Evolutionary conservation across 2,329 filamentous ascomycete species (phyloP).

Genomic region (Tolypocladium cylindrosporum): DNA sequence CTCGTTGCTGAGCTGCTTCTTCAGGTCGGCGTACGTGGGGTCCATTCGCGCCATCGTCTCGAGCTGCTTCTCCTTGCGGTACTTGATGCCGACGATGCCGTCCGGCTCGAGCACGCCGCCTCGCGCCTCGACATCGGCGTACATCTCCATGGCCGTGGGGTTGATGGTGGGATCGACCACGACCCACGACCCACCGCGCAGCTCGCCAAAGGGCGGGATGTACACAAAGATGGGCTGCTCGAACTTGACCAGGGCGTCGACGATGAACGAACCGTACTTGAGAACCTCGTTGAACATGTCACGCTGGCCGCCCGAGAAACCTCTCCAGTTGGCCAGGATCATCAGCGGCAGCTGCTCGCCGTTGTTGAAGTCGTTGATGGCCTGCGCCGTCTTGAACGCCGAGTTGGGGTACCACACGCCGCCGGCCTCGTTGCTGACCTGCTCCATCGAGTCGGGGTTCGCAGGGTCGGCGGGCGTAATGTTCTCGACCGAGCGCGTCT

Average conservation of each 20-base stretch:
- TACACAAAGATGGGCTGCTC: conserved; percentile 99
- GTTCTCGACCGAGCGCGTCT: conserved; percentile 94
- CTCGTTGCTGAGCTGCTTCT: conserved; percentile 58
- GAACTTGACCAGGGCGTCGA: conserved; percentile 95
- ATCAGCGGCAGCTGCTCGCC: conserved; percentile 96
- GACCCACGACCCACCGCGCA: conserved; percentile 98
- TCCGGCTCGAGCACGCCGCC: conserved; percentile 97
- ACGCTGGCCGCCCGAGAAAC: conserved; percentile 98
- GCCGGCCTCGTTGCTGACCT: conserved; percentile 88
- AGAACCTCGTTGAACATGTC: conserved; percentile 99
- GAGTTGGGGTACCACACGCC: conserved; percentile 99
- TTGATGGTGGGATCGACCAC: conserved; percentile 99
- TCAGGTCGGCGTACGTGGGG: conserved; percentile 69
- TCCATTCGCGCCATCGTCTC: conserved; percentile 96
- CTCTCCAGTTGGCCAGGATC: conserved; percentile 99
- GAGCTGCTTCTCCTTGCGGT: conserved; percentile 92
- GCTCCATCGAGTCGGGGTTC: conserved; percentile 96
- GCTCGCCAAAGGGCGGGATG: conserved; percentile 91
- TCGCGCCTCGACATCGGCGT: conserved; percentile 87
- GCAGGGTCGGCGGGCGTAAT: conserved; percentile 92
- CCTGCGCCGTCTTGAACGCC: conserved; percentile 98
- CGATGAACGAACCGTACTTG: conserved; percentile 98
- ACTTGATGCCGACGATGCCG: conserved; percentile 98
- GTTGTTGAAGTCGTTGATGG: conserved; percentile 98
- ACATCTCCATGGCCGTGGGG: conserved; percentile 96